phyloP scores from a whole-genome alignment of 257 asterid genomes.

The Paulownia fortunei region DNA sequence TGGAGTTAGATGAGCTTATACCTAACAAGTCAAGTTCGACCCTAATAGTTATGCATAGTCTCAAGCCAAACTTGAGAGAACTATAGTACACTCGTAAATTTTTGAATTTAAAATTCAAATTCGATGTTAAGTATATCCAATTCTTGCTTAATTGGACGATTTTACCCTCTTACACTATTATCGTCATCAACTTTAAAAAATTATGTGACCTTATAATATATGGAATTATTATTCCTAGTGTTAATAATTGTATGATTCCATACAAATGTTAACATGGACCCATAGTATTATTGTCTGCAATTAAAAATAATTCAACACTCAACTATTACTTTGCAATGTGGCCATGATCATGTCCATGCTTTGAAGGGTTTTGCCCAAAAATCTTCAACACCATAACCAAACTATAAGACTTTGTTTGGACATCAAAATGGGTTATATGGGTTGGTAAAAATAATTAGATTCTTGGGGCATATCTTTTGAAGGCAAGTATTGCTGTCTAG shows the following conservation, averaged over 20 bases:
- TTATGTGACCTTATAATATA: background rate
- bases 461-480: slow-evolving; percentile 35
- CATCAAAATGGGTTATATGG: slow-evolving; percentile 23
- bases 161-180: too few species aligned
- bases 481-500: slow-evolving; percentile 30
- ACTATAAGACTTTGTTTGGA: slow-evolving; percentile 35
- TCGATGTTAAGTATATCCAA: too few species aligned
- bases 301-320: background rate
- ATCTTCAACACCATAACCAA: slow-evolving; percentile 32
- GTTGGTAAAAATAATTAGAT: slow-evolving; percentile 33
- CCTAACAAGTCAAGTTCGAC: too few species aligned
- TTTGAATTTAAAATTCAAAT: too few species aligned
- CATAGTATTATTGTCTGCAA: background rate
- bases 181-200: background rate
- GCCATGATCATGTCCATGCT: slow-evolving; percentile 21
- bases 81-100: too few species aligned
- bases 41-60: too few species aligned
- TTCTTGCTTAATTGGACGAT: background rate
- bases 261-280: background rate
- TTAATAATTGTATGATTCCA: background rate
- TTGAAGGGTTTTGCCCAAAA: slow-evolving; percentile 20
- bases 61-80: background rate
- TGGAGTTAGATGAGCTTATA: too few species aligned
- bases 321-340: slow-evolving; percentile 17
- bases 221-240: background rate